Base-by-base conservation (phyloP, 306 rosid species). In the Medicago ruthenica region DNA sequence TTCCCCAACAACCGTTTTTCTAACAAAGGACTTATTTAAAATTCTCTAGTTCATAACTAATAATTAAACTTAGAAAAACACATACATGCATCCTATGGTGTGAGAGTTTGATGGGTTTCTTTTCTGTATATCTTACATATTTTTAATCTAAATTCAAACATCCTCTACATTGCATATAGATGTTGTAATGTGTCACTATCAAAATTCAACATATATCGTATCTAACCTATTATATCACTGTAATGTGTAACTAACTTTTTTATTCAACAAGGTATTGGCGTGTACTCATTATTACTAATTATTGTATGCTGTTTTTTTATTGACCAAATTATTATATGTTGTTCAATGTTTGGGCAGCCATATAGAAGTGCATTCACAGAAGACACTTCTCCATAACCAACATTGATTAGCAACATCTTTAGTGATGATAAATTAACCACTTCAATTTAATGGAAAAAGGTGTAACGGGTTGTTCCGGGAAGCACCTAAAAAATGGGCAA, bases 401-500 rank as follows among this genome's bases (percentile, higher is more conserved):
- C 22, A 1, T 21, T 21, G 22, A 21, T 21, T 21, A 27, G 31
- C 4, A 27, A 4, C 4, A 27, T 27, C 4, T 27, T 27, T 27
- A 47, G 71, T 79, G 79, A 80, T 60, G 9, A 65, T 48, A 47
- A 24, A 24, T 24, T 68, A 39, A 76, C 37, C 59, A 58, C 48
- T 40, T 60, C 50, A 61, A 31, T 77, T 67, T 67, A 74, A 54
- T 73, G 44, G 0, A 8, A 21, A 40, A 45, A 82, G 54, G 45
- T 59, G 81, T 40, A 62, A 37, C 3, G 10, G 57, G n/a, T 17
- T n/a, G 54, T 48, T 57, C 55, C 16, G 0, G 40, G 66, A 63
- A 75, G 34, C 71, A 83, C 67, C 67, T 75, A 37, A 76, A 60
- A 51, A 51, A 53, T 20, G 59, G 68, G 59, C 20, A 73, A 21